Evolutionary conservation across 1,284 basidiomycete species (phyloP), one percentile per base, ranked within the genome.

Genomic region (Vanrija pseudolonga): DNA sequence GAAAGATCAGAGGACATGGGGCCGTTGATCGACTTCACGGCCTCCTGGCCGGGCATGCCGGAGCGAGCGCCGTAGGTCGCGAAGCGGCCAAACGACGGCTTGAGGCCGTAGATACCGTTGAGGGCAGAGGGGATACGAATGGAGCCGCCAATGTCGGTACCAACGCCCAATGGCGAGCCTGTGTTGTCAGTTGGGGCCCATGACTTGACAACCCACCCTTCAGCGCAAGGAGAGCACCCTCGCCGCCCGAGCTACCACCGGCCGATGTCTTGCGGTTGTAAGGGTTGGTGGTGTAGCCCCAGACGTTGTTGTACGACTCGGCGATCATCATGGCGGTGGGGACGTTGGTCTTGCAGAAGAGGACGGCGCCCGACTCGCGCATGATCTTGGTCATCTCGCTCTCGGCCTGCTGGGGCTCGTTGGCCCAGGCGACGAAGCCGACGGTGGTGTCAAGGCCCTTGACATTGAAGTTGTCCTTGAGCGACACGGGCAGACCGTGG

Each of bases 101-200:
- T 82, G 26, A 91, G 76, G 8, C 83, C 83, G 66, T 87, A 90
- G 15, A 86, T 64, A 1, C 86, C 86, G 60, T 80, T 82, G 60
- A 86, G 82, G 0, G 82, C 79, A 6, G 84, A 75, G 5, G 89
- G 89, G 51, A 88, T 85, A 54, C 70, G 84, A 52, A 88, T 73
- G 17, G 85, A 86, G 7, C 90, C 90, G 47, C 86, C 86, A 37
- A 87, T 81, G 65, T 88, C 86, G 4, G 83, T 83, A 12, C 86
- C 86, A 11, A 88, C 80, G 23, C 86, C 86, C 11, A 88, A 65
- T 0, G 81, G 79, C 38, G 82, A 83, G 5, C 84, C 84, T 32
- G 26, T 6, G 26, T 11, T 26, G 26, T 26, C 11, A 26, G 26
- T 26, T 26, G 11, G 6, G 26, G 26, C 11, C 7, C 26, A 26